phyloP scores from a whole-genome alignment of 345 rosid genomes.

The Ailanthus altissimus region DNA sequence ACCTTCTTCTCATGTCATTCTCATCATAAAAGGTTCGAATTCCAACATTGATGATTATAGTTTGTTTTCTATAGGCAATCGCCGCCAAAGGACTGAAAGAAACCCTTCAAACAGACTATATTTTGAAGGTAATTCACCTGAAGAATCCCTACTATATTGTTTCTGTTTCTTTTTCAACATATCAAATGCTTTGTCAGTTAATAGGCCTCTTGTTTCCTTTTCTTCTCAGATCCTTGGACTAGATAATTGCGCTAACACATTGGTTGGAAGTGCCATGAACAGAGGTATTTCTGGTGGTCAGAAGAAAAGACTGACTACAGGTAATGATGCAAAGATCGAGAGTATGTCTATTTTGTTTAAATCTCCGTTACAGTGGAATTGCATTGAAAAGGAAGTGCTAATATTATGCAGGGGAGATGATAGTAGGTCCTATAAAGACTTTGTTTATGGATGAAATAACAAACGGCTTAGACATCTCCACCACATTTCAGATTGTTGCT shows the following conservation, averaged over 20 bases:
- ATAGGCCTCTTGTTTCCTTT: conserved; percentile 30
- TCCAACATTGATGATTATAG: no score
- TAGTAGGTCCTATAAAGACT: not conserved
- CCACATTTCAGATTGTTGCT: conserved; percentile 59
- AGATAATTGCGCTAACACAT: not conserved
- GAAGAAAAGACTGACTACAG: not conserved
- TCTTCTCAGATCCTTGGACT: not conserved
- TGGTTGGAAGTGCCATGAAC: not conserved
- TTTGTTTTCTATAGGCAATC: conserved; percentile 38
- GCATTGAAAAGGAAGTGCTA: not conserved
- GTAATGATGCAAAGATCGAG: not conserved
- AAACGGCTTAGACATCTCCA: conserved; percentile 68
- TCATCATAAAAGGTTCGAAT: no score
- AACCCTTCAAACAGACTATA: conserved; percentile 54
- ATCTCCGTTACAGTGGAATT: not conserved
- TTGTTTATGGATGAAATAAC: conserved; percentile 32
- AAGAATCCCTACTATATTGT: not conserved
- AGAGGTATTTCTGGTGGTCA: not conserved
- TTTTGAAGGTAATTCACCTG: conserved; percentile 36
- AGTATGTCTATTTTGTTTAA: no score
- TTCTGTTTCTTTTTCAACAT: not conserved
- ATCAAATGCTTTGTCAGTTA: not conserved
- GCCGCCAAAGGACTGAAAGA: conserved; percentile 38
- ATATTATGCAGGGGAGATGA: not conserved
- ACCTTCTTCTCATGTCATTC: no score